Evolutionary conservation across 345 rosid genomes (phyloP).

Genomic region (Bruguiera sexangula): DNA sequence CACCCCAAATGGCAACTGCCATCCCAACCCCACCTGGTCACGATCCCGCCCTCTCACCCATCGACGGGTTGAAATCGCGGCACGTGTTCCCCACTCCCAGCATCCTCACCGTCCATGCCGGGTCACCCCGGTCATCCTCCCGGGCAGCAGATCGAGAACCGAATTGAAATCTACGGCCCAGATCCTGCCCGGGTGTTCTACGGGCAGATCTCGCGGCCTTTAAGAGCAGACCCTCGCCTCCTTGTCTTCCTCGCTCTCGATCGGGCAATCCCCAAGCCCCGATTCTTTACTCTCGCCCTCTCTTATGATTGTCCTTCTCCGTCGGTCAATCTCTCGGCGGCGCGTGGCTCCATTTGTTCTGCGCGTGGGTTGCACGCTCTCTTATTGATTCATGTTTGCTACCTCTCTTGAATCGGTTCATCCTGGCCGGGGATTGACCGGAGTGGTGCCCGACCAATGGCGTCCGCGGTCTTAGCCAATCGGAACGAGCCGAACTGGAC

Average conservation of each 20-base stretch:
- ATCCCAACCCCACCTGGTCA: not conserved
- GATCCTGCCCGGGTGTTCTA: constrained; percentile 29
- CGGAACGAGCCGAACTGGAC: constrained; percentile 46
- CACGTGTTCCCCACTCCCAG: constrained; percentile 21
- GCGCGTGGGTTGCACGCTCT: constrained; percentile 37
- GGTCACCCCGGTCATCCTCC: constrained; percentile 34
- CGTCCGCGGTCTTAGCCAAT: constrained; percentile 52
- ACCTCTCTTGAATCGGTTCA: not conserved
- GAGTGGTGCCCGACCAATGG: constrained; percentile 35
- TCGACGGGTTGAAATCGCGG: not conserved
- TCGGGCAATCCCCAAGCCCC: constrained; percentile 10
- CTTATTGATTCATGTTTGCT: constrained; percentile 23
- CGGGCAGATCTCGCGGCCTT: constrained; percentile 63
- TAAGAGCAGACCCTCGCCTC: constrained; percentile 40
- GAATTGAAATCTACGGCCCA: constrained; percentile 15
- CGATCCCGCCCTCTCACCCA: not conserved
- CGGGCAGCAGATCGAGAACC: constrained; percentile 27
- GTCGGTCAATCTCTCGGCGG: not conserved
- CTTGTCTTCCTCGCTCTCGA: constrained; percentile 41
- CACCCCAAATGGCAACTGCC: constrained; percentile 37
- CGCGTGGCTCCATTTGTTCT: constrained; percentile 2
- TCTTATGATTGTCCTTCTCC: not conserved
- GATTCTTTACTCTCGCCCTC: constrained; percentile 16
- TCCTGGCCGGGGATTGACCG: constrained; percentile 22
- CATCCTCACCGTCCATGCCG: constrained; percentile 45